phyloP scores from a whole-genome alignment of 2,329 filamentous ascomycete species.

The Exophiala sp. region DNA sequence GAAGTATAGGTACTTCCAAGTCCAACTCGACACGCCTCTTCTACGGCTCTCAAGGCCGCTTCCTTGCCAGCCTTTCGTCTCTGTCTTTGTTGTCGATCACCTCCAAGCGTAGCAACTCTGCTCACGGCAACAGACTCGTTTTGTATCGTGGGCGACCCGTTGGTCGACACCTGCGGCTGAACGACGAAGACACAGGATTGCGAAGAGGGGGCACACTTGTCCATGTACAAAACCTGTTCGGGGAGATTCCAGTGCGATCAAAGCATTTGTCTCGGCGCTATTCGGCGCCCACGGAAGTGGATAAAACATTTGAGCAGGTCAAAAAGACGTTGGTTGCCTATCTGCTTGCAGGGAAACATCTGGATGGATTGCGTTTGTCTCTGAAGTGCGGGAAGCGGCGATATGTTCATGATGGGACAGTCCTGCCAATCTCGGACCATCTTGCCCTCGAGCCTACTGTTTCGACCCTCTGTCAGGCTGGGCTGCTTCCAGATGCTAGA shows the following conservation, averaged over 20 bases:
- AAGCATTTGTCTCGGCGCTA: conserved; percentile 66
- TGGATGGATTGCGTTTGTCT: conserved; percentile 5
- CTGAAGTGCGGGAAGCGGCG: not conserved
- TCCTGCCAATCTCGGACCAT: not conserved
- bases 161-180: conserved; percentile 59
- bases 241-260: conserved; percentile 83
- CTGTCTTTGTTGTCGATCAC: conserved; percentile 74
- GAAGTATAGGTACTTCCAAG: conserved; percentile 71
- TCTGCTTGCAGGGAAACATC: conserved; percentile 64
- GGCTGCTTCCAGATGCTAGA: conserved; percentile 34
- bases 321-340: conserved; percentile 59
- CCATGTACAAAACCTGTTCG: conserved; percentile 76
- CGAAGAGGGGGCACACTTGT: conserved; percentile 71
- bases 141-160: conserved; percentile 56
- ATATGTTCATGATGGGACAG: conserved; percentile 2
- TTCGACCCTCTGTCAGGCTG: conserved; percentile 16
- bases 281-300: conserved; percentile 50
- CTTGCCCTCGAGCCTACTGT: conserved; percentile 6
- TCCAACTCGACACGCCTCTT: conserved; percentile 44
- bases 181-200: conserved; percentile 50
- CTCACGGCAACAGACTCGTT: conserved; percentile 6
- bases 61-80: conserved; percentile 71
- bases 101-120: conserved; percentile 58
- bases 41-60: conserved; percentile 69
- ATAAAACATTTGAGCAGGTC: conserved; percentile 64